Evolutionary conservation across 331 rosid genomes (phyloP), one percentile per base, ranked within the genome.

Genomic region (Acacia pycnantha): DNA sequence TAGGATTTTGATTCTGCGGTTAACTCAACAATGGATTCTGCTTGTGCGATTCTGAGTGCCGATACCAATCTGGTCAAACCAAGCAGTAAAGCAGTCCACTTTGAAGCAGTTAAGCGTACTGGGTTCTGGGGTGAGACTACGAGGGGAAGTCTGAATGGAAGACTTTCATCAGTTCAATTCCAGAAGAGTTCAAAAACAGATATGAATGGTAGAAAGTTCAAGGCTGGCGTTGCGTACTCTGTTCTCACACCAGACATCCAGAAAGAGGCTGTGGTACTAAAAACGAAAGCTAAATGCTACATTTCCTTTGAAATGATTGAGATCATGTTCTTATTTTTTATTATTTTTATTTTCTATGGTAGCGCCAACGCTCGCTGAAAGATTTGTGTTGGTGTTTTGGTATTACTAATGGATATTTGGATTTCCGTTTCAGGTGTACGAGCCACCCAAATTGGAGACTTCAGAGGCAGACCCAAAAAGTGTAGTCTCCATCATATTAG

Each of bases 401-500:
- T 37, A 27, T 19, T 76, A 73, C 15, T 14, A 43, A 0, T 43
- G 59, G 10, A 53, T 53, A 51, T 51, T 81, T 73, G 82, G 10
- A 82, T 71, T 47, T 70, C 83, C 69, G n/a, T 87, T 74, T 35
- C 83, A 92, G 98, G 81, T 81, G 56, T 84, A 79, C 26, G 83
- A 92, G 76, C 82, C 75, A 74, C 88, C 90, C 37, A 3, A 58
- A n/a, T 79, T 89, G 73, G 94, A 91, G 72, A 71, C 83, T 70
- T 86, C 87, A 15, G 50, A 44, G 77, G 97, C 90, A 58, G 95
- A 96, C 81, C 97, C 99, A 7, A 94, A 88, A 48, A 89, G 86
- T 53, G 93, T 96, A 19, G 99, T 97, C 86, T 92, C 98, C 3
- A 88, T 96, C 82, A 92, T 96, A 53, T 79, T 96, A 86, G 98